Percentiles rank a stretch among this genome's conserved stretches.
Conservation (phyloP, 257 asterid species). For the Solanum virginianum region DNA sequence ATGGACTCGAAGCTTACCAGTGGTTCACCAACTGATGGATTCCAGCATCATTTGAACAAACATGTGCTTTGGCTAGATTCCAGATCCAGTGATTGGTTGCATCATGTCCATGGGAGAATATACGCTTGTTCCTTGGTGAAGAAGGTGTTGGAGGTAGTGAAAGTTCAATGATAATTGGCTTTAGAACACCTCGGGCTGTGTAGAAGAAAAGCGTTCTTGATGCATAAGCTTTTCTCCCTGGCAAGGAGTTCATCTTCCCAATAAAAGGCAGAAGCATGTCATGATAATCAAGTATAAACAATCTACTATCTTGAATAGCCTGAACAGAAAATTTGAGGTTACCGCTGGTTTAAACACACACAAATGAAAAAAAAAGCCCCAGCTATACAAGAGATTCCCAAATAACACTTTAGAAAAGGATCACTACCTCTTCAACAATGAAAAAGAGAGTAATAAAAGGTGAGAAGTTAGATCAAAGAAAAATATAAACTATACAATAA, state of each 20-base stretch:
- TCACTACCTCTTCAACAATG: slow-evolving; percentile 49
- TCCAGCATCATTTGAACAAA: slow-evolving; percentile 85
- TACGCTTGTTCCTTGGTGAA: slow-evolving; percentile 41
- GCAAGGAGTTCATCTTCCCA: slow-evolving; percentile 66
- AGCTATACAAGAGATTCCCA: background rate
- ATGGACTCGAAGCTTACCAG: slow-evolving; percentile 35
- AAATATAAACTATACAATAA: background rate
- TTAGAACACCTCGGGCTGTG: slow-evolving; percentile 28
- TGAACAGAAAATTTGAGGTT: slow-evolving; percentile 7
- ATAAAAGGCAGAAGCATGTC: slow-evolving; percentile 70
- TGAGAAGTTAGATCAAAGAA: background rate
- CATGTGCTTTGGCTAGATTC: slow-evolving; percentile 91
- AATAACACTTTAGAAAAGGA: background rate
- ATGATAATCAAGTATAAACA: slow-evolving; percentile 70
- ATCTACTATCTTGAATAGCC: slow-evolving; percentile 56
- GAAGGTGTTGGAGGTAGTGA: slow-evolving; percentile 66
- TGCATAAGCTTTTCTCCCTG: slow-evolving; percentile 83
- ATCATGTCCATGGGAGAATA: slow-evolving; percentile 54
- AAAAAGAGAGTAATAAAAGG: background rate
- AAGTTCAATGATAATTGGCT: slow-evolving; percentile 51
- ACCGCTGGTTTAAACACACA: background rate
- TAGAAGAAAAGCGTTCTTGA: slow-evolving; percentile 59
- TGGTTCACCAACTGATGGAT: slow-evolving; percentile 84
- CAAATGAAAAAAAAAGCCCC: background rate
- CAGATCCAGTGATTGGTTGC: slow-evolving; percentile 73